Evolutionary conservation across 345 rosid species (phyloP).

Genomic region (Salix purpurea): DNA sequence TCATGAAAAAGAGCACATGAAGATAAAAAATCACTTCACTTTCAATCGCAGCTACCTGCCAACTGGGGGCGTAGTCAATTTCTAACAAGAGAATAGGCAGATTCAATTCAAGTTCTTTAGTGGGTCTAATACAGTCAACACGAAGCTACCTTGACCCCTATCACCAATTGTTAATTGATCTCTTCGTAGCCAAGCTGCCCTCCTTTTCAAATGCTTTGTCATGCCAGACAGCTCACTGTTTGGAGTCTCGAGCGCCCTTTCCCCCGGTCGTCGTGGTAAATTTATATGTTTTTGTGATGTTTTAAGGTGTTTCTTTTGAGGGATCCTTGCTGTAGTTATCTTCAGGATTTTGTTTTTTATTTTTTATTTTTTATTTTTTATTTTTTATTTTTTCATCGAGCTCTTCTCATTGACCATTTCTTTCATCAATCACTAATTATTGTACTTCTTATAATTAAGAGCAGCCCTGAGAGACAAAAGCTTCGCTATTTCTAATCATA

Average conservation of each 20-base stretch:
- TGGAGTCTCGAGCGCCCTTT: background rate
- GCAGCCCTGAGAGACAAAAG: background rate
- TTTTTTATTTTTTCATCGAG: no score
- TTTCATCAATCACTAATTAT: background rate
- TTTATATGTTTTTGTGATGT: background rate
- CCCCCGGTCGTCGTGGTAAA: no score
- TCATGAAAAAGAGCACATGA: no score
- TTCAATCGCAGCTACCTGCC: no score
- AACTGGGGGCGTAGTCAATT: background rate
- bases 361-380: no score
- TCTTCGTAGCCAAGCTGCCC: background rate
- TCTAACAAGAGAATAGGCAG: background rate
- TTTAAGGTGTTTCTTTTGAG: constrained; percentile 11
- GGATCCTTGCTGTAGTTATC: background rate
- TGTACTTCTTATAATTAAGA: background rate
- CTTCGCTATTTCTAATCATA: background rate
- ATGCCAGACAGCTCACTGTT: constrained; percentile 9
- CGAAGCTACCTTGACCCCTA: constrained; percentile 3
- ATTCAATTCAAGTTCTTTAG: background rate
- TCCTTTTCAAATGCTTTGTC: background rate
- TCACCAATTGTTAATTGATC: background rate
- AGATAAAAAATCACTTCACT: no score
- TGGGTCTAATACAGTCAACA: background rate
- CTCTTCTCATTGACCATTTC: background rate
- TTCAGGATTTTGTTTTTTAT: no score